Percentiles rank a stretch among this genome's conserved stretches.
Conservation (phyloP, 805 yeast species). For the Hanseniaspora taiwanica region DNA sequence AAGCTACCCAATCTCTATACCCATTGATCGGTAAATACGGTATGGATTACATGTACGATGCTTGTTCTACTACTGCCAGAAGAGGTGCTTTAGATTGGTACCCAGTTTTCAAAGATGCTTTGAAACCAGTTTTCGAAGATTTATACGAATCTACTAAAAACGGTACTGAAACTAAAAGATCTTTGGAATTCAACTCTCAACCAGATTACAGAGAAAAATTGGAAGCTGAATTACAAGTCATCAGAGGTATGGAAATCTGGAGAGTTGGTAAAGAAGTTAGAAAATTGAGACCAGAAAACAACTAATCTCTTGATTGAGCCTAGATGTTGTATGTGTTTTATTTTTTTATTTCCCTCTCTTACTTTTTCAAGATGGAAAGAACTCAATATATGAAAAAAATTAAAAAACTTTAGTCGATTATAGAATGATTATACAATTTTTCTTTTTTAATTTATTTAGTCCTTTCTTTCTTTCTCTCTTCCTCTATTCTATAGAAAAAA, state of each 20-base stretch:
- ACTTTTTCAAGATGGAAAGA: too few species aligned
- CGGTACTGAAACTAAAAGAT: slow-evolving; percentile 96
- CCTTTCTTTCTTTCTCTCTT: too few species aligned
- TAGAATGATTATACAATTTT: not conserved
- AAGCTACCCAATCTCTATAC: slow-evolving; percentile 98
- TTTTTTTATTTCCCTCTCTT: too few species aligned
- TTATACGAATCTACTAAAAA: slow-evolving; percentile 89
- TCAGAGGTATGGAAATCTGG: slow-evolving; percentile 99
- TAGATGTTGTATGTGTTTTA: too few species aligned
- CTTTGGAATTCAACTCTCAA: slow-evolving; percentile 96
- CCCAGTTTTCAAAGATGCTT: slow-evolving; percentile 96
- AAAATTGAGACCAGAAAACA: slow-evolving; percentile 99
- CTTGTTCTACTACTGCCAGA: slow-evolving; percentile 99
- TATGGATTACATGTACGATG: slow-evolving; percentile 99
- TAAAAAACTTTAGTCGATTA: too few species aligned
- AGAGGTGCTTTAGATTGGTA: slow-evolving; percentile 99
- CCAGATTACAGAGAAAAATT: slow-evolving; percentile 94
- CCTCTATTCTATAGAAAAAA: not conserved
- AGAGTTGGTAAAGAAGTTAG: slow-evolving; percentile 98
- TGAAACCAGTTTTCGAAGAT: slow-evolving; percentile 96
- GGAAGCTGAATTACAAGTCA: slow-evolving; percentile 82
- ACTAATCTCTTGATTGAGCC: slow-evolving; percentile 36
- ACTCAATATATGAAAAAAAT: too few species aligned
- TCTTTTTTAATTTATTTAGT: too few species aligned
- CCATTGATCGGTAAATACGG: slow-evolving; percentile 99